Percentiles rank a stretch among this genome's conserved stretches.
Conservation (phyloP, 2,329 filamentous ascomycete genomes). For the Didymella segeticola region DNA sequence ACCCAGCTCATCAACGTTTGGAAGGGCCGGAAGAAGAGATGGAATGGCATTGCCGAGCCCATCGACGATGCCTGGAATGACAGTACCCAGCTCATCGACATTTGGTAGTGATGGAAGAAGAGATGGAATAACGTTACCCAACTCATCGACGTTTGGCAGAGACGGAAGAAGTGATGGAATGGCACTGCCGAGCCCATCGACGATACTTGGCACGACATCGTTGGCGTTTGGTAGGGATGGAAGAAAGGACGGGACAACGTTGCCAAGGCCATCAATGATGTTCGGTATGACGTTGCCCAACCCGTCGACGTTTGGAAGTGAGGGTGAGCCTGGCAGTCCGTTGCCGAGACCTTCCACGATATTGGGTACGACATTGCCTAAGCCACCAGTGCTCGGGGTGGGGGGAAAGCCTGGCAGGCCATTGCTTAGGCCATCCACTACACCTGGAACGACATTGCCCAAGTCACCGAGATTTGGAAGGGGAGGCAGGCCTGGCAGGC, state of each 20-base stretch:
- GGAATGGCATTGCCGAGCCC: not conserved
- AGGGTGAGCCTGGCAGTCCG: too few species aligned
- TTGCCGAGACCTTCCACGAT: too few species aligned
- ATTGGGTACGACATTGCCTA: too few species aligned
- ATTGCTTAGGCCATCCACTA: not conserved
- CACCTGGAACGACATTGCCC: not conserved
- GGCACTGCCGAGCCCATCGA: too few species aligned
- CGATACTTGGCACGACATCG: not conserved
- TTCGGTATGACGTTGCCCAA: too few species aligned
- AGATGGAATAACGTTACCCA: not conserved
- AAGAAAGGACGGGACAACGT: too few species aligned
- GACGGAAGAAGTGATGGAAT: not conserved
- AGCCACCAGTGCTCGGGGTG: too few species aligned
- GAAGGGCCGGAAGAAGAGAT: not conserved
- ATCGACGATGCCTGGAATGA: not conserved
- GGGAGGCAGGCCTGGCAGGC: not conserved
- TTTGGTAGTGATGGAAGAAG: not conserved
- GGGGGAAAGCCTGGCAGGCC: not conserved
- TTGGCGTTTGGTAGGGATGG: too few species aligned
- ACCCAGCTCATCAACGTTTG: not conserved
- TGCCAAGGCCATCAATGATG: too few species aligned
- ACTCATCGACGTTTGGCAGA: not conserved
- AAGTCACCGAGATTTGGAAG: not conserved
- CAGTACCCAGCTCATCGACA: not conserved
- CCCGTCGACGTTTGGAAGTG: too few species aligned